Conservation (phyloP, 257 asterid species). For the Craterostigma plantagineum region DNA sequence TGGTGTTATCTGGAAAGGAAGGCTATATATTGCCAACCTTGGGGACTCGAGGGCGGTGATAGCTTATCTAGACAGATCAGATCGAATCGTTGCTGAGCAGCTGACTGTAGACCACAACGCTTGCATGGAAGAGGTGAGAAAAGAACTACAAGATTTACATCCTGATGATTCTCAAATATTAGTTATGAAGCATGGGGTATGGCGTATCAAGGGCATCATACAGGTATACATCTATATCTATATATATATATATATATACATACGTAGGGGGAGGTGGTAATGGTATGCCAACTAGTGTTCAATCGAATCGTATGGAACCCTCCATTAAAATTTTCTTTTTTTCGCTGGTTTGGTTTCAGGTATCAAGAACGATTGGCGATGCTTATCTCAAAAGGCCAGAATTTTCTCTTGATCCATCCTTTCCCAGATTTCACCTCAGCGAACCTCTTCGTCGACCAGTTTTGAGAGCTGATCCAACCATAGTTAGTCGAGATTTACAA, state of each 20-base stretch:
- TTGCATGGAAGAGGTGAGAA: slow-evolving; percentile 36
- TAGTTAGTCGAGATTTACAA: slow-evolving; percentile 20
- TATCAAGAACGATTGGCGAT: slow-evolving; percentile 68
- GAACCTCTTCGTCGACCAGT: slow-evolving; percentile 36
- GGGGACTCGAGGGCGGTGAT: slow-evolving; percentile 80
- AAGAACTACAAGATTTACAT: slow-evolving; percentile 32
- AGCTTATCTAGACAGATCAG: slow-evolving; percentile 25
- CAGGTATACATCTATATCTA: slow-evolving; percentile 23
- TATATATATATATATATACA: too few species aligned
- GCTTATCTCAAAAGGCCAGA: slow-evolving; percentile 54
- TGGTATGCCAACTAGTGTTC: too few species aligned
- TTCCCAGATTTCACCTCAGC: slow-evolving; percentile 26
- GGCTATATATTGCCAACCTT: slow-evolving; percentile 44
- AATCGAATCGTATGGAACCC: too few species aligned
- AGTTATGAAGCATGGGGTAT: slow-evolving; percentile 27
- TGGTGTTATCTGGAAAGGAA: slow-evolving; percentile 44
- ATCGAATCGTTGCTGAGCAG: slow-evolving; percentile 41
- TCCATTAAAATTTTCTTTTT: too few species aligned
- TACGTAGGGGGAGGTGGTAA: too few species aligned
- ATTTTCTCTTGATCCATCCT: slow-evolving; percentile 28
- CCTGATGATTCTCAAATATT: slow-evolving; percentile 50
- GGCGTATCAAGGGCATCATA: slow-evolving; percentile 73
- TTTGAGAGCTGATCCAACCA: slow-evolving; percentile 50
- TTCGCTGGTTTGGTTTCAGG: slow-evolving; percentile 15
- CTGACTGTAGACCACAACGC: slow-evolving; percentile 63